A percentile compares a stretch with the other conserved stretches of the same genome.
phyloP scores from a whole-genome alignment of 2,329 filamentous ascomycete genomes.

The Aureobasidium melanogenum region DNA sequence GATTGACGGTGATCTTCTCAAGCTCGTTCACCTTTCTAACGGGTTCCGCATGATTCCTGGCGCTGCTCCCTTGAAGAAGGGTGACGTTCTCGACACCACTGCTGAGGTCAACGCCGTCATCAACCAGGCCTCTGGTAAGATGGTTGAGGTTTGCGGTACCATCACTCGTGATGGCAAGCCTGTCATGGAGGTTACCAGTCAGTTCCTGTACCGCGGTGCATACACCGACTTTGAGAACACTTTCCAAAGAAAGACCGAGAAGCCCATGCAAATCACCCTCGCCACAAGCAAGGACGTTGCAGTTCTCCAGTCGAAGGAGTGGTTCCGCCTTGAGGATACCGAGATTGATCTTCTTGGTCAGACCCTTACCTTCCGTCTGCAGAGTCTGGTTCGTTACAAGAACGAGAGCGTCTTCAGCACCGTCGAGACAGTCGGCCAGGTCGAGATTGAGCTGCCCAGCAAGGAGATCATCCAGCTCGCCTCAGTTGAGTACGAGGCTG shows the following conservation, averaged over 20 bases:
- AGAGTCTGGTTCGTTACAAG: conserved; percentile 88
- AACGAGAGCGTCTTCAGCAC: conserved; percentile 86
- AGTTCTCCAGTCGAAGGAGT: conserved; percentile 91
- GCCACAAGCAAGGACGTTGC: conserved; percentile 84
- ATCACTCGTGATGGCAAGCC: conserved; percentile 74
- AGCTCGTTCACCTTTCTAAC: conserved; percentile 94
- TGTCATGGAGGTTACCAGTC: conserved; percentile 97
- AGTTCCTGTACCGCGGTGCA: conserved; percentile 89
- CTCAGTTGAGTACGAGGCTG: conserved; percentile 92
- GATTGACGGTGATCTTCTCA: conserved; percentile 92
- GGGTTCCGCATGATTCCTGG: conserved; percentile 97
- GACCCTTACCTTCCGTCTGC: conserved; percentile 90
- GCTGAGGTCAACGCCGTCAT: conserved; percentile 96
- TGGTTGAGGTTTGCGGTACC: conserved; percentile 99
- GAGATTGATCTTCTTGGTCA: conserved; percentile 85
- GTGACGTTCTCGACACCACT: conserved; percentile 83
- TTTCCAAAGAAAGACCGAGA: conserved; percentile 95
- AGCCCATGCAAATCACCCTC: conserved; percentile 86
- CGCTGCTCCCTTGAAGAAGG: conserved; percentile 89
- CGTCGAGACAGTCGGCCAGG: conserved; percentile 85
- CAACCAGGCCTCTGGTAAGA: conserved; percentile 97
- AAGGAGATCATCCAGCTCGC: conserved; percentile 97
- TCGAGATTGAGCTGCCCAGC: conserved; percentile 85
- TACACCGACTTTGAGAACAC: conserved; percentile 97
- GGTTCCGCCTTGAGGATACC: conserved; percentile 81